Base-by-base conservation (phyloP, 768 basidiomycete genomes). In the Lyophyllum semitale region DNA sequence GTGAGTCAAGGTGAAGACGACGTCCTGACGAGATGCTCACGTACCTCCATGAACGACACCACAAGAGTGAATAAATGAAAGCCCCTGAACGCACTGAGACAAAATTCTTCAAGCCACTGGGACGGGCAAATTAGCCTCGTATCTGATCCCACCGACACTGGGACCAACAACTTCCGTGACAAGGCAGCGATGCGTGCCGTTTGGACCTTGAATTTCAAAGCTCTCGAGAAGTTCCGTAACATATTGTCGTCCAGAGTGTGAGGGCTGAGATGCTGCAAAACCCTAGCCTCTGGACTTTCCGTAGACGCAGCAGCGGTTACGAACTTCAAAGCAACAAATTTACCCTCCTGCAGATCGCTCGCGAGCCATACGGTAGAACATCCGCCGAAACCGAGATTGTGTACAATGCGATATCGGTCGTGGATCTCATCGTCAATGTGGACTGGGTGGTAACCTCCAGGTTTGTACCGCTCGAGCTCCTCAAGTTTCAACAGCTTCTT, bases 151-250 rank as follows among this genome's bases (percentile, higher is more conserved):
- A 2, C 87, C 78, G 8, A 92, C 68, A 67, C 89, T 91, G 69
- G 89, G 85, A 42, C 89, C 88, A n/a, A 92, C 78, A 6, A 88
- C 85, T 68, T 93, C 89, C 63, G 88, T 85, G 17, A 90, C 85
- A 81, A 93, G 88, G 77, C 91, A 93, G 55, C 90, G 84, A 70
- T 93, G 90, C n/a, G 73, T 79, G 22, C 90, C 91, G 70, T 89
- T 88, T 7, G 87, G 88, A 2, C 91, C 89, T 50, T 83, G 79
- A 69, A 89, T 85, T 35, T 79, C 76, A 70, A 93, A 93, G 63
- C 89, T 82, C 68, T 93, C 90, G 43, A 91, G 82, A 59, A 93
- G 83, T 35, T 26, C 83, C 84, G 68, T 88, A 84, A 71, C 59
- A 56, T 75, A 69, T 41, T 80, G 71, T 18, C 75, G 70, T 63